Percentiles rank a stretch among this genome's conserved stretches.
These are phyloP conservation scores for Melanomma pulvis-pyrius DNA, from an alignment of 495 filamentous ascomycete species.

Conservation along the genomic window DNA sequence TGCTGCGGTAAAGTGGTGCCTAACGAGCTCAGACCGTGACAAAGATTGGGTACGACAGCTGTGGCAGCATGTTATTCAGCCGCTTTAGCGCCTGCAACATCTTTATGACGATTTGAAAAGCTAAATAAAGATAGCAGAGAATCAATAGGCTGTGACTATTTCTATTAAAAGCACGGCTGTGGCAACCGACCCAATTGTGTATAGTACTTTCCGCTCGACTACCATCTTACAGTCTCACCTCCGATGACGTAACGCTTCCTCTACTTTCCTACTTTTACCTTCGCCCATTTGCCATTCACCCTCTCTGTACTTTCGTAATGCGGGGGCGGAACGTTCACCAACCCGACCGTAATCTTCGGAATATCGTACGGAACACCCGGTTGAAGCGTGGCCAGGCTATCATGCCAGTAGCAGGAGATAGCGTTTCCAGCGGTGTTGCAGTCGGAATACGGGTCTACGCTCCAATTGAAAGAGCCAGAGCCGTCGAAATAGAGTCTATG, in stretches of 20 bases:
- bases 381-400: not conserved
- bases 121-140: too few species aligned
- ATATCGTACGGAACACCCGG: conserved; percentile 10
- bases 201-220: too few species aligned
- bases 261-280: not conserved
- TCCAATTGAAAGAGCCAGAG: conserved; percentile 16
- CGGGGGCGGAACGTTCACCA: conserved; percentile 3
- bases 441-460: not conserved
- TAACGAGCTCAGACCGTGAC: too few species aligned
- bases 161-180: too few species aligned
- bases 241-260: not conserved
- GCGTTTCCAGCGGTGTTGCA: not conserved
- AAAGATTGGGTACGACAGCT: too few species aligned
- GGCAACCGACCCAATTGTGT: too few species aligned
- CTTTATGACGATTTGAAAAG: too few species aligned
- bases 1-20: too few species aligned
- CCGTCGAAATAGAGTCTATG: conserved; percentile 14
- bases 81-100: too few species aligned
- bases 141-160: too few species aligned
- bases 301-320: not conserved
- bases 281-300: not conserved
- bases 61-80: too few species aligned
- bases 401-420: not conserved
- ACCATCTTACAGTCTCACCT: too few species aligned
- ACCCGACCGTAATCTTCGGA: conserved; percentile 12